Evolutionary conservation across 1,284 basidiomycete genomes (phyloP), one percentile per base, ranked within the genome.

Genomic region (Leccinum glutinopallens): DNA sequence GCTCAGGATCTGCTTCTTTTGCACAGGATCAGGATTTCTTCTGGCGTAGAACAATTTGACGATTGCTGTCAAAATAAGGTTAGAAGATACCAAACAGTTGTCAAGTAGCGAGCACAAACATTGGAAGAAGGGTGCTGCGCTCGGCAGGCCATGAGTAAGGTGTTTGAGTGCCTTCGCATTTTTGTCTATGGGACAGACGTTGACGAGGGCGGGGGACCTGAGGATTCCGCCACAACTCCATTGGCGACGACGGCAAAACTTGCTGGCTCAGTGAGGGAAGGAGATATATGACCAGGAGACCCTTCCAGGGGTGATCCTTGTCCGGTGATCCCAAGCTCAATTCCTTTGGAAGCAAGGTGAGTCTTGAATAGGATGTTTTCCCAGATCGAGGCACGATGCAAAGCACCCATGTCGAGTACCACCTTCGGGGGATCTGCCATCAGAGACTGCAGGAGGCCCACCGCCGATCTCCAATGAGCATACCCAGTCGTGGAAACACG

Each of bases 21-120:
- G 94, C 4, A 83, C 73, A 1, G 85, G 69, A 72, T 99, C 97
- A 15, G 88, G 84, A 70, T 84, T 90, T 35, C 91, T 86, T 64
- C 96, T 86, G 32, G 90, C 91, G 72, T 93, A 88, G 75, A 98
- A 90, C 74, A 97, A 83, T 75, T 94, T 93, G 66, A 96, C 91
- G 66, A 96, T 87, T 17, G 93, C 94, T 94, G 66, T 39, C 46
- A 29, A 58, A 19, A 53, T 55, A 46, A 41, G 29, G 58, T 69
- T 15, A 70, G 59, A 61, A 63, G 53, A 60, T 53, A 62, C 39
- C 12, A 62, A 56, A 55, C 13, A 29, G n/a, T 32, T 35, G 17
- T 49, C 51, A 41, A 15, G 25, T 19, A 41, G 58, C 62, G 4
- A 68, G 13, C 13, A 76, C 80, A 66, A 76, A 95, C 96, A 89